These are phyloP conservation scores for Hypomontagnella submonticulosa DNA, from an alignment of 495 filamentous ascomycete species.

Conservation along the genomic window DNA sequence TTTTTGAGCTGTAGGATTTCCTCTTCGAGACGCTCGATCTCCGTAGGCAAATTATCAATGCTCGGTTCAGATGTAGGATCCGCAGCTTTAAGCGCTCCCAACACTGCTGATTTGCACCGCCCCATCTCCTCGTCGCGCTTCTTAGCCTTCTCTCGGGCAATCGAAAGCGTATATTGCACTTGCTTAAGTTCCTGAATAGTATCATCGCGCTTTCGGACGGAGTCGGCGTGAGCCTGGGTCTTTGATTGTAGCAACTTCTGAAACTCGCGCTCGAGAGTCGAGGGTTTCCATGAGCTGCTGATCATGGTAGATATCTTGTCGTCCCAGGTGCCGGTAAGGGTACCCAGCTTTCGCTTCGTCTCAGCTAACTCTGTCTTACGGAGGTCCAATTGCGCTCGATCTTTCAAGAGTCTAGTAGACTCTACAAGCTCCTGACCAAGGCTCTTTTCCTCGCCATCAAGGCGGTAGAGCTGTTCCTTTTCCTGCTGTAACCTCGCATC, in stretches of 20 bases:
- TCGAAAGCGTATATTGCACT: conserved; percentile 79
- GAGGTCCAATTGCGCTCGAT: conserved; percentile 81
- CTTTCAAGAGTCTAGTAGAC: conserved; percentile 78
- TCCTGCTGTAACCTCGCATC: conserved; percentile 73
- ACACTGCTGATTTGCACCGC: conserved; percentile 62
- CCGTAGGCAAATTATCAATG: conserved; percentile 54
- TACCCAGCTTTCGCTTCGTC: conserved; percentile 74
- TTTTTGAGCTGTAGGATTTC: conserved; percentile 69
- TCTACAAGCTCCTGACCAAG: conserved; percentile 81
- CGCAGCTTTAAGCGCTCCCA: conserved; percentile 53
- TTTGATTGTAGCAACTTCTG: conserved; percentile 70
- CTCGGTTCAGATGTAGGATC: conserved; percentile 43
- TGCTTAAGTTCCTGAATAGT: conserved; percentile 79
- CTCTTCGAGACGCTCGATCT: conserved; percentile 63
- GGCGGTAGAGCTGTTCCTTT: conserved; percentile 68
- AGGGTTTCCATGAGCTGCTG: conserved; percentile 71
- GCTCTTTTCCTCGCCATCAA: conserved; percentile 74
- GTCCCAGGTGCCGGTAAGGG: conserved; percentile 78
- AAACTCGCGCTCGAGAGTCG: conserved; percentile 76
- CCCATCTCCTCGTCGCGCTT: conserved; percentile 73
- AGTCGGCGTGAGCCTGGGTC: conserved; percentile 62
- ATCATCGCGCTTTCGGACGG: conserved; percentile 74
- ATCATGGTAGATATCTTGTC: conserved; percentile 72
- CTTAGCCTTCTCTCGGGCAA: conserved; percentile 66
- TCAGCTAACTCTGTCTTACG: conserved; percentile 80